phyloP scores from a whole-genome alignment of 2,329 filamentous ascomycete genomes.

The Penicillium sp. region DNA sequence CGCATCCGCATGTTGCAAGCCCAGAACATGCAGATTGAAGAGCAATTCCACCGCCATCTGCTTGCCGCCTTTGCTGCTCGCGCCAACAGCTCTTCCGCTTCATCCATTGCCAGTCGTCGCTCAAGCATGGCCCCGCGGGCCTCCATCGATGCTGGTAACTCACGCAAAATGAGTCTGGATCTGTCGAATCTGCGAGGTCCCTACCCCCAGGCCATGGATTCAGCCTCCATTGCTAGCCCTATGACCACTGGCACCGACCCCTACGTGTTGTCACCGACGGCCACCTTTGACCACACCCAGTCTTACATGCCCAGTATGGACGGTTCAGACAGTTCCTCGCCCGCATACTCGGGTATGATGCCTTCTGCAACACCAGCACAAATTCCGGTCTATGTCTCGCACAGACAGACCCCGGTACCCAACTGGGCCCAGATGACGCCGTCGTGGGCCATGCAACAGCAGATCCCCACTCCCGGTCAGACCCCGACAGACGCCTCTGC shows the following conservation, averaged over 20 bases:
- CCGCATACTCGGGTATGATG: conserved; percentile 20
- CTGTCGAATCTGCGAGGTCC: conserved; percentile 29
- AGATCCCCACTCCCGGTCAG: conserved; percentile 18
- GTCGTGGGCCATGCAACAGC: conserved; percentile 26
- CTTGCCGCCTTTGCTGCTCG: conserved; percentile 32
- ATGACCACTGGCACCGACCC: conserved; percentile 14
- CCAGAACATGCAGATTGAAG: conserved; percentile 36
- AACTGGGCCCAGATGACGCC: conserved; percentile 16
- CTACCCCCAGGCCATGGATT: conserved; percentile 22
- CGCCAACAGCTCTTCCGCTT: conserved; percentile 15
- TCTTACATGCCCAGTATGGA: conserved; percentile 24
- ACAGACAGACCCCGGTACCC: conserved; percentile 19
- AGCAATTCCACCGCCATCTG: conserved; percentile 35
- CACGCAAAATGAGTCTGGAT: conserved; percentile 36
- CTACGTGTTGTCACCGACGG: conserved; percentile 26
- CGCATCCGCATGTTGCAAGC: conserved; percentile 37
- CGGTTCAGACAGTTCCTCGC: conserved; percentile 8
- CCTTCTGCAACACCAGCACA: conserved; percentile 19
- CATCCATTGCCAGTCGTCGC: conserved; percentile 27
- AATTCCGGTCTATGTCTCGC: conserved; percentile 27
- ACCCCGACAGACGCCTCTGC: conserved; percentile 20
- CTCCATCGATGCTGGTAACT: conserved; percentile 22
- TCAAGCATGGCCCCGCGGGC: conserved; percentile 25
- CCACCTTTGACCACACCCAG: conserved; percentile 20
- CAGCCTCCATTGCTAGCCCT: conserved; percentile 26